Evolutionary conservation across 2,329 filamentous ascomycete species (phyloP).

Genomic region (Lachnellula subtilissima): DNA sequence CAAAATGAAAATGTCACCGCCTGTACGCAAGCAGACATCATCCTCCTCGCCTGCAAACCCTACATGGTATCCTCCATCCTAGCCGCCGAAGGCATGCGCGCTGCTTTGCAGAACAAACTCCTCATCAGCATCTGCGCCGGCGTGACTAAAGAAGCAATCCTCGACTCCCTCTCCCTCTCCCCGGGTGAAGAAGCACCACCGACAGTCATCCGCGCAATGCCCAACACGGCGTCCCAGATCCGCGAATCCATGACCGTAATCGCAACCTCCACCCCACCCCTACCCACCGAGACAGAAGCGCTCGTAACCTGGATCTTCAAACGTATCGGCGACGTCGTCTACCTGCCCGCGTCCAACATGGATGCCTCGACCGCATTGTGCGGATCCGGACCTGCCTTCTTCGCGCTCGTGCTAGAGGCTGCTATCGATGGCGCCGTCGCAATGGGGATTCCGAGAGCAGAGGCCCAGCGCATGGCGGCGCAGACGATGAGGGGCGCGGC

Average conservation of each 20-base stretch:
- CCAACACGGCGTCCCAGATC: conserved; percentile 76
- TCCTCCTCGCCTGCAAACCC: conserved; percentile 78
- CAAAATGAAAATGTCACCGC: conserved; percentile 68
- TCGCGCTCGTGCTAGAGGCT: conserved; percentile 69
- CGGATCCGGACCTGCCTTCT: conserved; percentile 72
- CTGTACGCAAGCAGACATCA: conserved; percentile 62
- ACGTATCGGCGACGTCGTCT: conserved; percentile 65
- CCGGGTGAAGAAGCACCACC: conserved; percentile 42
- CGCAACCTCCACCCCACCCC: conserved; percentile 54
- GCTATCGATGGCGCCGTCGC: conserved; percentile 73
- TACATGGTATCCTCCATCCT: conserved; percentile 68
- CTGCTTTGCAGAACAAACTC: conserved; percentile 73
- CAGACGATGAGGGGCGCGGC: conserved; percentile 74
- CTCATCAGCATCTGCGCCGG: conserved; percentile 79
- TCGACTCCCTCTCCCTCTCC: conserved; percentile 49
- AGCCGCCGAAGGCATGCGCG: conserved; percentile 59
- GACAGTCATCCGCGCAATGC: conserved; percentile 73
- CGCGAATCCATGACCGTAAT: conserved; percentile 81
- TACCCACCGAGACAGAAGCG: conserved; percentile 46
- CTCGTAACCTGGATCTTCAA: conserved; percentile 74
- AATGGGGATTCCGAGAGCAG: conserved; percentile 68
- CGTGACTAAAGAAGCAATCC: conserved; percentile 64
- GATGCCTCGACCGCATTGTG: conserved; percentile 70
- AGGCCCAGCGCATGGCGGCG: conserved; percentile 72
- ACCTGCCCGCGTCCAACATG: conserved; percentile 63